Conservation (phyloP, 163 green algal species). For the Volvox carteri region DNA sequence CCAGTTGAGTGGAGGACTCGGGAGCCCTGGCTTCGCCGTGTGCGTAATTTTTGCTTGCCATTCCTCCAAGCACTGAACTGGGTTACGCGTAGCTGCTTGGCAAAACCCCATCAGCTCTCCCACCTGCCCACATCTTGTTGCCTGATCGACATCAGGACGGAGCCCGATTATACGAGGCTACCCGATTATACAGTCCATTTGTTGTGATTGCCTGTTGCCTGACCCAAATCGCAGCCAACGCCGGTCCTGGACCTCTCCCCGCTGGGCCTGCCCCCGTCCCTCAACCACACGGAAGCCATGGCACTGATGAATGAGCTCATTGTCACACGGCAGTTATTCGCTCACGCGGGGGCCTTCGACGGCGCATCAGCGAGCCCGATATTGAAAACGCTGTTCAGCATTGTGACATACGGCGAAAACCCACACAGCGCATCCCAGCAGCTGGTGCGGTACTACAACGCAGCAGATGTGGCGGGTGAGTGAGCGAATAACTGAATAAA, state of each 20-base stretch:
- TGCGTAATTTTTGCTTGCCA: no score
- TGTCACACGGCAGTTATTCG: neutral
- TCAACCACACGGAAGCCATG: neutral
- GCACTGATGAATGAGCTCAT: slow-evolving; percentile 27
- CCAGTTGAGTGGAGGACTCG: no score
- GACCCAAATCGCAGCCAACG: slow-evolving; percentile 5
- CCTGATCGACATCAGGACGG: no score
- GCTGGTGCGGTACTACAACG: slow-evolving; percentile 15
- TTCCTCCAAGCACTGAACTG: no score
- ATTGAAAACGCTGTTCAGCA: slow-evolving; percentile 18
- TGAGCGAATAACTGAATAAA: no score
- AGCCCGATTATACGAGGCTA: no score
- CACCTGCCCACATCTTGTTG: no score
- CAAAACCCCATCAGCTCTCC: no score
- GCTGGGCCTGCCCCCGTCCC: neutral
- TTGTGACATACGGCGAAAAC: slow-evolving; percentile 21
- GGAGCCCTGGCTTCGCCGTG: no score
- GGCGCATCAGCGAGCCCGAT: neutral
- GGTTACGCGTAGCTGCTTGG: no score
- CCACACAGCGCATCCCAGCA: slow-evolving; percentile 5
- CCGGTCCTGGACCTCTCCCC: slow-evolving; percentile 25
- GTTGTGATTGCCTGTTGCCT: no score
- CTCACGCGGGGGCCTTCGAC: neutral
- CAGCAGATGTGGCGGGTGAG: neutral
- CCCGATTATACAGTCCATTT: no score